Percentiles rank a stretch among this genome's conserved stretches.
These are phyloP conservation scores for Lentinula detonsa DNA, from an alignment of 768 basidiomycete species.

Conservation along the genomic window DNA sequence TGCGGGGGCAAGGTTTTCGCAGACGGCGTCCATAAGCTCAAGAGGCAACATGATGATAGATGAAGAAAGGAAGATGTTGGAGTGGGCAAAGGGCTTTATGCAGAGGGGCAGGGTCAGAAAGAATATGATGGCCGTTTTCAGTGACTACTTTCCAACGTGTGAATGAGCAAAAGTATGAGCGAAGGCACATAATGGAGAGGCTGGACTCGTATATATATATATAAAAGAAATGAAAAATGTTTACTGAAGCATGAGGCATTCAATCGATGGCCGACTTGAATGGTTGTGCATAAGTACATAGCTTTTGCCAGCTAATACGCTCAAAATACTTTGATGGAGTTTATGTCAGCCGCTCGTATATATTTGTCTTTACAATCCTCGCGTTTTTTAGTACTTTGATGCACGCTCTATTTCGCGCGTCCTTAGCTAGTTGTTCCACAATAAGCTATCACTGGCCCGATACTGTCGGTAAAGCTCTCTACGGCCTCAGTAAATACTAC, in stretches of 20 bases:
- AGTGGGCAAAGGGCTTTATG: slow-evolving; percentile 4
- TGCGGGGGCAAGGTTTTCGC: slow-evolving; percentile 16
- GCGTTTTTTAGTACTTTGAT: not conserved
- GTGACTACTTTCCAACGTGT: slow-evolving; percentile 14
- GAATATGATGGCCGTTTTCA: slow-evolving; percentile 31
- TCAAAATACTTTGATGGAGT: not conserved
- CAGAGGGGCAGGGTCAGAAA: slow-evolving; percentile 14
- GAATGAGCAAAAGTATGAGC: slow-evolving; percentile 16
- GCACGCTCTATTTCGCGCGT: slow-evolving; percentile 5
- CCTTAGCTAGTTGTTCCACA: not conserved
- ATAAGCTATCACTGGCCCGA: not conserved
- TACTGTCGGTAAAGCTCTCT: not conserved
- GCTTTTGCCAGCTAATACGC: slow-evolving; percentile 3
- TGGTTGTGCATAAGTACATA: slow-evolving; percentile 15
- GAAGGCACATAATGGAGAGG: slow-evolving; percentile 10
- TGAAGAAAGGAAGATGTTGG: slow-evolving; percentile 17
- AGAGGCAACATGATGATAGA: slow-evolving; percentile 45
- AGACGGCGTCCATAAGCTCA: slow-evolving; percentile 58
- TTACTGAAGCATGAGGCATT: slow-evolving; percentile 11
- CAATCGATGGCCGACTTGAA: slow-evolving; percentile 15
- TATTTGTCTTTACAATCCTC: not conserved
- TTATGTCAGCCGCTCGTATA: slow-evolving; percentile 1
- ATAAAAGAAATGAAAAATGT: not conserved
- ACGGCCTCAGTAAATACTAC: slow-evolving; percentile 9
- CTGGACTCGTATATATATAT: slow-evolving; percentile 1